Evolutionary conservation across 73 alveolate species (phyloP).

Genomic region (Tetrahymena elliotti): DNA sequence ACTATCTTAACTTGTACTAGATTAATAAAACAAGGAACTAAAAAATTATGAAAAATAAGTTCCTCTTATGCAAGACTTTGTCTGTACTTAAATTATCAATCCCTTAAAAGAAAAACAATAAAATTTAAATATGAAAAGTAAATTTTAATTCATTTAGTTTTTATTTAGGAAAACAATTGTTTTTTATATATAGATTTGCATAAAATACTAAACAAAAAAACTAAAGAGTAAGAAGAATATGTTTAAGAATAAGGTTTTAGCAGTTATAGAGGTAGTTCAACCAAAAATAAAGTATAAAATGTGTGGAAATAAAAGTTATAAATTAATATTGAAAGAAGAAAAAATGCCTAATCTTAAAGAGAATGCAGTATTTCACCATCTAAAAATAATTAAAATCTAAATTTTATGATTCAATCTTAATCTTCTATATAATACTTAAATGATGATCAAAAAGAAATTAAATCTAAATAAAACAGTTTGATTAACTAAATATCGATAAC

Average conservation of each 20-base stretch:
- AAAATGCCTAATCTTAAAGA: not conserved
- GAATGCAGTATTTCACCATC: not conserved
- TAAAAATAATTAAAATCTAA: not conserved
- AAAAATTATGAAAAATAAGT: not conserved
- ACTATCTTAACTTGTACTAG: not conserved
- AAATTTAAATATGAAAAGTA: not conserved
- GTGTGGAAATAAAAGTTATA: not conserved
- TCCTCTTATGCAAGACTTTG: not conserved
- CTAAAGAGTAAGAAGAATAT: not conserved
- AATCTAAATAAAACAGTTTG: not conserved
- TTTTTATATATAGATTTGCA: not conserved
- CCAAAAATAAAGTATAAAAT: not conserved
- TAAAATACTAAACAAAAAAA: not conserved
- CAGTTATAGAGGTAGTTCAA: not conserved
- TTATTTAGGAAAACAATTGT: not conserved
- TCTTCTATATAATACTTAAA: not conserved
- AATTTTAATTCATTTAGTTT: not conserved
- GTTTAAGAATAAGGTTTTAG: not conserved
- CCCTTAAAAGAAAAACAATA: not conserved
- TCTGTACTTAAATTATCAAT: not conserved
- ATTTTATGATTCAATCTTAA: not conserved
- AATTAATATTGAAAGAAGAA: not conserved
- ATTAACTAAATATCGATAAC: not conserved
- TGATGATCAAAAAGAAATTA: not conserved
- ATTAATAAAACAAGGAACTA: not conserved